A percentile compares a stretch with the other conserved stretches of the same genome.
Conservation (phyloP, 257 asterid species). For the Solanum etuberosum region DNA sequence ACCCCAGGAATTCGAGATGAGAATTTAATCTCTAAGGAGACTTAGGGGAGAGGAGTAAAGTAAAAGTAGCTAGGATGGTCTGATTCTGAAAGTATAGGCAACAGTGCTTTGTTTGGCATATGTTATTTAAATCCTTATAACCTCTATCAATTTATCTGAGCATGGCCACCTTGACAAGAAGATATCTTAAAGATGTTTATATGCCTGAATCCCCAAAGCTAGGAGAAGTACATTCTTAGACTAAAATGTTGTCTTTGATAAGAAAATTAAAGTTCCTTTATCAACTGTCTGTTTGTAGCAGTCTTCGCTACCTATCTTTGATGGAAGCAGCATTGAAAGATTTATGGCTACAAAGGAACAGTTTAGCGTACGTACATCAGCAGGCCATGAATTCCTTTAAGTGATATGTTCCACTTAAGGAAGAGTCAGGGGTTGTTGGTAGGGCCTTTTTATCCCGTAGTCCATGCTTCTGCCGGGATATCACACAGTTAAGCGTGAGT, state of each 20-base stretch:
- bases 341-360: neutral
- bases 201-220: too few species aligned
- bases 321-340: neutral
- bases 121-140: too few species aligned
- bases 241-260: neutral
- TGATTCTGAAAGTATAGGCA: too few species aligned
- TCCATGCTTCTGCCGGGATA: neutral
- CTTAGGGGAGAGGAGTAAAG: too few species aligned
- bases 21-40: too few species aligned
- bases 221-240: too few species aligned
- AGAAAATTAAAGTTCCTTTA: neutral
- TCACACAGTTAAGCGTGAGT: neutral
- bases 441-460: neutral
- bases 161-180: too few species aligned
- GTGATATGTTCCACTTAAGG: neutral
- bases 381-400: neutral
- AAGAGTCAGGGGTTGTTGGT: neutral
- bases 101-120: too few species aligned
- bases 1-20: too few species aligned
- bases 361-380: neutral
- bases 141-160: too few species aligned
- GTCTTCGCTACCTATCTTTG: neutral
- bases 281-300: neutral
- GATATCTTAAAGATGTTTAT: too few species aligned
- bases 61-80: too few species aligned